Percentiles rank a stretch among this genome's conserved stretches.
phyloP scores from a whole-genome alignment of 352 stramenopile genomes.

The Globisporangium mamillatum region DNA sequence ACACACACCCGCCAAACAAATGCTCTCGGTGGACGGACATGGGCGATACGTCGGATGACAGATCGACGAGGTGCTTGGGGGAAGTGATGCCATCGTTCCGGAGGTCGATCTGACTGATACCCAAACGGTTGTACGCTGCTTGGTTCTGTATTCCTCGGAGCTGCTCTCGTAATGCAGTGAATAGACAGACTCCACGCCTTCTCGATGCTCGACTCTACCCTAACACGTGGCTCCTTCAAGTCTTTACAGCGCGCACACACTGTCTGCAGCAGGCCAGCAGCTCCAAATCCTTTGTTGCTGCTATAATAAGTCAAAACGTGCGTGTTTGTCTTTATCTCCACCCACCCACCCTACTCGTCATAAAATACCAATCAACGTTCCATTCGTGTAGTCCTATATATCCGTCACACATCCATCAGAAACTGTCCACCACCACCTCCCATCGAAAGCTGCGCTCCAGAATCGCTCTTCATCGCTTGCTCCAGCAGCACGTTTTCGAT shows the following conservation, averaged over 20 bases:
- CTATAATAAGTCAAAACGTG: neutral
- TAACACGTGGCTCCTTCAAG: too few relatives aligned
- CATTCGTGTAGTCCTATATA: neutral
- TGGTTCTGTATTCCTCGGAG: neutral
- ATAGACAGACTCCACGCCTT: neutral
- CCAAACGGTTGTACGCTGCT: neutral
- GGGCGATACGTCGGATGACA: neutral
- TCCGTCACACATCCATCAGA: neutral
- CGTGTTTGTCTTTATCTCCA: neutral
- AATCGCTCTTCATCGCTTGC: constrained; percentile 11
- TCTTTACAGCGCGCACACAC: too few relatives aligned
- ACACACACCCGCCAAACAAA: too few relatives aligned
- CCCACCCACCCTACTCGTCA: neutral
- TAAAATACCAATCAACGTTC: neutral
- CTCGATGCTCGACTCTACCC: too few relatives aligned
- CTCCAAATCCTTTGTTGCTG: neutral
- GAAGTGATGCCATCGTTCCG: neutral
- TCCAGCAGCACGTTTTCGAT: constrained; percentile 49
- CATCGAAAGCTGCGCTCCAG: neutral
- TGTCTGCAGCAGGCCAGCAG: too few relatives aligned
- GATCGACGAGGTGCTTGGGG: neutral
- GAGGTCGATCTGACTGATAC: neutral
- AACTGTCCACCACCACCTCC: neutral
- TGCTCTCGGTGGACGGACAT: neutral
- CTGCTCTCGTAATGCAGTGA: neutral